Conservation (phyloP, 1,284 basidiomycete species). For the Naganishia sp. region DNA sequence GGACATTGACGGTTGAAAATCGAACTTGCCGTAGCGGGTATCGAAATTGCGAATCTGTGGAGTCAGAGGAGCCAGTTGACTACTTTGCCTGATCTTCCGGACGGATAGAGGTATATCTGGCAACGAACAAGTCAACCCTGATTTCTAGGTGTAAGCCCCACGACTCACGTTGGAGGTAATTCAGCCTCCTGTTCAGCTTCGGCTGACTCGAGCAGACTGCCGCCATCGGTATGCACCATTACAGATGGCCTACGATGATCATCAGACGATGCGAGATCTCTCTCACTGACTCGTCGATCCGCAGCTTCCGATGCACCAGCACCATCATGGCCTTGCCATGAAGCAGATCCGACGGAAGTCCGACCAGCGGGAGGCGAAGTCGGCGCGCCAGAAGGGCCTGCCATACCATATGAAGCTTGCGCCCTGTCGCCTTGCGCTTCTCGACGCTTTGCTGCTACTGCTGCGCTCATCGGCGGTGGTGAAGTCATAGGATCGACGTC, state of each 20-base stretch:
- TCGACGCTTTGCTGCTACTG: conserved; percentile 17
- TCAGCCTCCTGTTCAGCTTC: neutral
- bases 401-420: neutral
- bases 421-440: conserved; percentile 19
- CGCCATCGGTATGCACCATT: conserved; percentile 17
- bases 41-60: no score
- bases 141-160: neutral
- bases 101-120: conserved; percentile 20
- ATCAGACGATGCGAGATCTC: neutral
- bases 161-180: conserved; percentile 24
- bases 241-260: conserved; percentile 1
- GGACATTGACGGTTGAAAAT: neutral
- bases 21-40: neutral
- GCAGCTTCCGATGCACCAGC: neutral
- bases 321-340: neutral
- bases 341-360: conserved; percentile 2
- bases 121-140: neutral
- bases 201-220: conserved; percentile 3
- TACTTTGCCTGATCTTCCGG: conserved; percentile 16
- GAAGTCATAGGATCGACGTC: neutral
- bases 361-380: conserved; percentile 11
- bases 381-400: conserved; percentile 8
- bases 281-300: conserved; percentile 10
- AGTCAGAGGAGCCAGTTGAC: neutral
- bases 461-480: conserved; percentile 6